phyloP scores from a whole-genome alignment of 116 monocot genomes.

The Posidonia oceanica region DNA sequence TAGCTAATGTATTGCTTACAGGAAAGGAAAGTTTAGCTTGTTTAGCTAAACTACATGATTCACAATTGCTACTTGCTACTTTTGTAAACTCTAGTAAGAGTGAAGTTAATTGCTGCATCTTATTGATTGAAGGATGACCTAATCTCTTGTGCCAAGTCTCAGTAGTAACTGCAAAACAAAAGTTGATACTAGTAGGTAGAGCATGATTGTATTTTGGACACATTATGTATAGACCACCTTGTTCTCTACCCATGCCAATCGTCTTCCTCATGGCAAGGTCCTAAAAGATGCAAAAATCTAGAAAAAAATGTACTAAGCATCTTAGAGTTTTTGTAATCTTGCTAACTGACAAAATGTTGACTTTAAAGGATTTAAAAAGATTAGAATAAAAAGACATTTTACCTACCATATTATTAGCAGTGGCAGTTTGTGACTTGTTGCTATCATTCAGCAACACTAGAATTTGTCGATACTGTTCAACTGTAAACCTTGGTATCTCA shows the following conservation, averaged over 20 bases:
- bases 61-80: not conserved
- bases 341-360: not conserved
- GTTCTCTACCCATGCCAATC: no score
- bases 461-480: not conserved
- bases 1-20: not conserved
- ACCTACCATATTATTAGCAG: not conserved
- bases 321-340: not conserved
- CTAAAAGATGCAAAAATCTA: no score
- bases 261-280: no score
- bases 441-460: not conserved
- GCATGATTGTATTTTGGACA: no score
- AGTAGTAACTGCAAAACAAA: no score
- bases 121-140: not conserved
- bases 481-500: not conserved
- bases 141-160: not conserved
- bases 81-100: not conserved
- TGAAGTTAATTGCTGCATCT: not conserved
- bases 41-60: not conserved
- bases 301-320: not conserved
- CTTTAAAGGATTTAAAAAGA: not conserved
- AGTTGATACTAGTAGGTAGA: no score
- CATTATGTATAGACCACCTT: no score
- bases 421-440: no score
- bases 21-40: not conserved
- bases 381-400: not conserved